Base-by-base conservation (phyloP, 2,329 filamentous ascomycete genomes). In the Fusarium incarnatum region DNA sequence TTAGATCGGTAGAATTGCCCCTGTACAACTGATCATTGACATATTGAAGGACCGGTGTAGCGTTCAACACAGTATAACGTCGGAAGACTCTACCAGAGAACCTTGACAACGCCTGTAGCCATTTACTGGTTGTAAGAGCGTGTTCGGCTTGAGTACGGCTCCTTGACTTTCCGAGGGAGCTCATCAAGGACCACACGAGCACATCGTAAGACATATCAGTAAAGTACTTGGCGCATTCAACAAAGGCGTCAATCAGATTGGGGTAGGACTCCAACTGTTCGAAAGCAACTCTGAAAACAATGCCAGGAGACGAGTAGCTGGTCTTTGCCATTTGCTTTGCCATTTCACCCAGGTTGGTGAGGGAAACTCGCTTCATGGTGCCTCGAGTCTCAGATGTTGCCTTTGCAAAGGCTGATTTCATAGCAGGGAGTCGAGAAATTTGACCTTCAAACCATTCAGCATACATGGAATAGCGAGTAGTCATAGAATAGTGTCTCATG, bases 221-320 rank as follows among this genome's bases (percentile, higher is more conserved):
- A 73, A 98, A 98, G 78, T 98, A 98, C 74, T 93, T 91, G 41
- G 93, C 94, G 76, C 94, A 98, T 77, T 98, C 94, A 16, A 98
- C 94, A 66, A 99, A 93, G 8, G 94, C 93, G 67, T 97, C 93
- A 60, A 97, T 97, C 65, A 99, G 87, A 77, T 98, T 99, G 77
- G 92, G 92, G 78, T 99, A 99, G 0, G 92, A 91, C 79, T 99
- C 94, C 63, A 98, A 93, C 79, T 98, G 94, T 67, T 91, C 91
- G 61, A 99, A 89, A 9, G 94, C 94, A 60, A 95, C 92, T 75
- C 90, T 90, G 82, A 98, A 97, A 25, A 98, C 94, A 60, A 97
- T 87, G 27, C 95, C 95, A 3, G 96, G 97, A 45, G 94, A 96
- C 2, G 94, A 91, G 75, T 94, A 92, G 27, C 94, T 94, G n/a